Evolutionary conservation across 345 rosid species (phyloP).

Genomic region (Kandelia obovata): DNA sequence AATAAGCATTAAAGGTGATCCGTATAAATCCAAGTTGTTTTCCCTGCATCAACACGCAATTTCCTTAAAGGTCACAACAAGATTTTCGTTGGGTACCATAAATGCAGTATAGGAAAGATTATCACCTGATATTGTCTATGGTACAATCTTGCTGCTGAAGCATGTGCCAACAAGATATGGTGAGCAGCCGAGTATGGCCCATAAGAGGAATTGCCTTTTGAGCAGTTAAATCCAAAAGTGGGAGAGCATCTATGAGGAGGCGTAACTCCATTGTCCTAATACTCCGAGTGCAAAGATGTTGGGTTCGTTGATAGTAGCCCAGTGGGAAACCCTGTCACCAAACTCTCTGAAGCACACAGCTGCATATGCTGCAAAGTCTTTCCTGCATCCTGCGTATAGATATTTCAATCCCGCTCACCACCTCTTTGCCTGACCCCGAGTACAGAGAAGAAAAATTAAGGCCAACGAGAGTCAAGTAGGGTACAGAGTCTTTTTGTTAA

Average conservation of each 20-base stretch:
- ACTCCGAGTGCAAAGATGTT: conserved; percentile 32
- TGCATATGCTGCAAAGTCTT: conserved; percentile 69
- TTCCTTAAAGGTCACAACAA: too few species aligned
- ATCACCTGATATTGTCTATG: conserved; percentile 39
- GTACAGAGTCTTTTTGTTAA: conserved; percentile 50
- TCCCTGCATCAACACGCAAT: too few species aligned
- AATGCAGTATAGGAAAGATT: too few species aligned
- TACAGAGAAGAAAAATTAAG: background rate
- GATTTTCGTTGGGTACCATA: too few species aligned
- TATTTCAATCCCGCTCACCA: background rate
- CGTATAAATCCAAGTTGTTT: too few species aligned
- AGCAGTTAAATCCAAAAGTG: conserved; percentile 28
- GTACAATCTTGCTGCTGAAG: conserved; percentile 55
- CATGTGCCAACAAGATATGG: conserved; percentile 67
- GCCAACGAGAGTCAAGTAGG: background rate
- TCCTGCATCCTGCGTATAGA: conserved; percentile 38
- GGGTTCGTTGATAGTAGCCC: conserved; percentile 77
- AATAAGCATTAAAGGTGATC: too few species aligned
- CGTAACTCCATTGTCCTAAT: conserved; percentile 27
- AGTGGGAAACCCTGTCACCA: conserved; percentile 58
- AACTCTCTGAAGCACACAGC: conserved; percentile 74
- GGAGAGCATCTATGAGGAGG: conserved; percentile 49
- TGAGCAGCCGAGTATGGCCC: conserved; percentile 69
- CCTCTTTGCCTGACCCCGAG: background rate
- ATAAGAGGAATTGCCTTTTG: conserved; percentile 52